Evolutionary conservation across 1,139 yeast genomes (phyloP).

Genomic region (Blastobotrys buckinghamii): DNA sequence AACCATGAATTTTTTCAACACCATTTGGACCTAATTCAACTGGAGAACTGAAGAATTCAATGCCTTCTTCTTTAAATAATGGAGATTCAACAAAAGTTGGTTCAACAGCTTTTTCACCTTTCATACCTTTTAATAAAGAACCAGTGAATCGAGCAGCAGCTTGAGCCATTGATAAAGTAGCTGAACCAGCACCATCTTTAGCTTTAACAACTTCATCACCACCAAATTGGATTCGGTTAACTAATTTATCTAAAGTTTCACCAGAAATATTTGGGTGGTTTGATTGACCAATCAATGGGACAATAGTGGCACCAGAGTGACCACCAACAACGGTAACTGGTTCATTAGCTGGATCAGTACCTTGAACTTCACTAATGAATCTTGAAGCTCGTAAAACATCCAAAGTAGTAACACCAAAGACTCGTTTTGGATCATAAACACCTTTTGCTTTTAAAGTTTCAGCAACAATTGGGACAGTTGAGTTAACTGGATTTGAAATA

Average conservation of each 20-base stretch:
- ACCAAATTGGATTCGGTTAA: constrained; percentile 90
- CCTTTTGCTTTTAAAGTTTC: constrained; percentile 74
- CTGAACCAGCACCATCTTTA: constrained; percentile 91
- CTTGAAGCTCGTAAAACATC: constrained; percentile 89
- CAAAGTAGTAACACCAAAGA: constrained; percentile 89
- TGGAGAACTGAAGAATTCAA: constrained; percentile 90
- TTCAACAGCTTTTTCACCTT: constrained; percentile 48
- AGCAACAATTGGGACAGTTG: constrained; percentile 90
- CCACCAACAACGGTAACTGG: constrained; percentile 90
- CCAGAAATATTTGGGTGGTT: constrained; percentile 42
- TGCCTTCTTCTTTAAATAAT: constrained; percentile 73
- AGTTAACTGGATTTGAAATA: constrained; percentile 94
- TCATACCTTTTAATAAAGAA: constrained; percentile 38
- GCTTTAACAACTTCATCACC: constrained; percentile 97
- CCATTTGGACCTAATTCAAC: constrained; percentile 88
- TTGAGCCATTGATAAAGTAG: constrained; percentile 94
- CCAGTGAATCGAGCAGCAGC: constrained; percentile 82
- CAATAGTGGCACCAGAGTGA: constrained; percentile 93
- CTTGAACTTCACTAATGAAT: constrained; percentile 50
- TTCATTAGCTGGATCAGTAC: constrained; percentile 48
- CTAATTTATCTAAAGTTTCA: constrained; percentile 59
- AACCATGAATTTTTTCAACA: constrained; percentile 68
- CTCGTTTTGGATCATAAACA: constrained; percentile 68
- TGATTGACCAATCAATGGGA: constrained; percentile 70
- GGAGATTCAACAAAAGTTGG: constrained; percentile 66